Percentiles rank a stretch among this genome's conserved stretches.
Conservation (phyloP, 2,329 filamentous ascomycete species). For the Fusarium brevicatenulatum region DNA sequence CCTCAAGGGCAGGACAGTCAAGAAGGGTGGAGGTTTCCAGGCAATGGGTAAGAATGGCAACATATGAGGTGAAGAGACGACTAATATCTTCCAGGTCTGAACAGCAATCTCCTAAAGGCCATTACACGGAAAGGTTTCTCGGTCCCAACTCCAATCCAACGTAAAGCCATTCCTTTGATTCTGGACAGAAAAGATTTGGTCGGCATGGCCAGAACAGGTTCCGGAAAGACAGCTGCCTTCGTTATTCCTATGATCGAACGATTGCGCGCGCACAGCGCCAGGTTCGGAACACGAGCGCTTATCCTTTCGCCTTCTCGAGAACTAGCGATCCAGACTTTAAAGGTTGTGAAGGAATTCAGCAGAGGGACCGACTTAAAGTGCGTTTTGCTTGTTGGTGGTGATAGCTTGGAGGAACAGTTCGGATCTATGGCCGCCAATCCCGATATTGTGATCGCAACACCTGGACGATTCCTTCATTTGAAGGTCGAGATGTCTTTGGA, state of each 20-base stretch:
- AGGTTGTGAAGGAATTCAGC: constrained; percentile 94
- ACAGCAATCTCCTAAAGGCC: constrained; percentile 84
- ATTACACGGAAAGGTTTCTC: constrained; percentile 95
- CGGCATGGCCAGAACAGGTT: constrained; percentile 98
- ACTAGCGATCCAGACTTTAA: constrained; percentile 91
- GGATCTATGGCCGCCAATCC: constrained; percentile 92
- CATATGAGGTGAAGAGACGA: background rate
- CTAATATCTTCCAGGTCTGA: constrained; percentile 68
- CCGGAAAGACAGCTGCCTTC: constrained; percentile 97
- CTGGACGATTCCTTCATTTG: constrained; percentile 93
- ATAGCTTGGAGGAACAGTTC: constrained; percentile 96
- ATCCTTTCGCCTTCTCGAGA: constrained; percentile 94
- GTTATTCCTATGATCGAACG: constrained; percentile 98
- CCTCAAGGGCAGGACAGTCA: constrained; percentile 83
- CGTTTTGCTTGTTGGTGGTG: constrained; percentile 92
- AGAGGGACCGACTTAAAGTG: constrained; percentile 90
- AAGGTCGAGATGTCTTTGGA: constrained; percentile 97
- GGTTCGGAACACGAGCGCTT: constrained; percentile 85
- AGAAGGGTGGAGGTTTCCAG: constrained; percentile 97
- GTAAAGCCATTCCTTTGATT: constrained; percentile 93
- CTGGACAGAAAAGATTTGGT: constrained; percentile 95
- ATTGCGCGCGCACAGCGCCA: constrained; percentile 85
- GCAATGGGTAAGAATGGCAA: constrained; percentile 74
- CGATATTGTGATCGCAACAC: constrained; percentile 96
- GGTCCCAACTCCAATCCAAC: constrained; percentile 95